These are phyloP conservation scores for Solanum arcanum DNA, from an alignment of 257 asterid species.

Conservation along the genomic window DNA sequence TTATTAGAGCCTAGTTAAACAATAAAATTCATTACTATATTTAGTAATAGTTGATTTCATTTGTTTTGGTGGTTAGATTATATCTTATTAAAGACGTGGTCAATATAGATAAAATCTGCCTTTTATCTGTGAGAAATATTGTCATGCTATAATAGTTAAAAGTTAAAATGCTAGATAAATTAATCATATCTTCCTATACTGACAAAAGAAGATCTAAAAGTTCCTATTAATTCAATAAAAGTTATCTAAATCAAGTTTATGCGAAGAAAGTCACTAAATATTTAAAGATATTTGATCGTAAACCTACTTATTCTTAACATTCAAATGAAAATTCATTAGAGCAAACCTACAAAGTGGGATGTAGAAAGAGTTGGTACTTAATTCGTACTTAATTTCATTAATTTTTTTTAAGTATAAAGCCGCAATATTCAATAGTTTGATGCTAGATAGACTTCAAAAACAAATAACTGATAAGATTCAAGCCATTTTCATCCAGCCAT, in stretches of 20 bases:
- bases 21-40: neutral
- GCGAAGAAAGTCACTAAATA: neutral
- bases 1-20: neutral
- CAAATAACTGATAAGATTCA: conserved; percentile 2
- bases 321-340: neutral
- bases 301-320: neutral
- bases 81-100: neutral
- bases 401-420: neutral
- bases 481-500: conserved; percentile 8
- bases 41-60: neutral
- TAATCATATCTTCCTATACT: neutral
- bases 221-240: neutral
- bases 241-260: neutral
- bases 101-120: neutral
- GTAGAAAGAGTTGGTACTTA: no score
- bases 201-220: neutral
- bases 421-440: neutral
- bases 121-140: neutral
- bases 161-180: neutral
- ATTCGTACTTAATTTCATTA: neutral
- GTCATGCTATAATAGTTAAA: neutral
- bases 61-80: neutral
- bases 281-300: neutral
- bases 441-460: neutral
- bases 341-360: no score